phyloP scores from a whole-genome alignment of 2,329 filamentous ascomycete genomes.

The Xenoacremonium recifei region DNA sequence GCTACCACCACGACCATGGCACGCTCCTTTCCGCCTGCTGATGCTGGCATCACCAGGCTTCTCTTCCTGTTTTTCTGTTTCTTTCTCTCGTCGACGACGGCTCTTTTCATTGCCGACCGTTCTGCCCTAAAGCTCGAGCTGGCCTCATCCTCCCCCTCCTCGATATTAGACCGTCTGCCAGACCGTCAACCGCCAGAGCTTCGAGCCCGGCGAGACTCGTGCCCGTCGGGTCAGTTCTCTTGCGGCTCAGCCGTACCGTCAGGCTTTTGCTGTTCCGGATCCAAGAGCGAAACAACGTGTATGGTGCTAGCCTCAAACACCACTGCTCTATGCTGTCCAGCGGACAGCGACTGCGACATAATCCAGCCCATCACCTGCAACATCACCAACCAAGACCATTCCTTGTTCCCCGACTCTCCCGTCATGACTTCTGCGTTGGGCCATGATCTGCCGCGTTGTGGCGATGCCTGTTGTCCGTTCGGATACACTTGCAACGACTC shows the following conservation, averaged over 20 bases:
- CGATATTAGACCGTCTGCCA: constrained; percentile 9
- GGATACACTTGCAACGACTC: constrained; percentile 21
- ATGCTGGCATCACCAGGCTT: constrained; percentile 15
- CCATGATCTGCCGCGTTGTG: constrained; percentile 17
- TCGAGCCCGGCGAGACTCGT: constrained; percentile 7
- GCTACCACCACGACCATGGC: no score
- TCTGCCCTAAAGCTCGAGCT: constrained; percentile 14
- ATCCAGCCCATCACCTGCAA: constrained; percentile 24
- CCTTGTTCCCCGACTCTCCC: constrained; percentile 14
- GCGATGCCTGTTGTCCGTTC: constrained; percentile 23
- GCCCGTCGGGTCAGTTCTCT: constrained; percentile 15
- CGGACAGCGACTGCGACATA: constrained; percentile 14
- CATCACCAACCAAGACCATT: constrained; percentile 15
- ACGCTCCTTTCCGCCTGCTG: constrained; percentile 14
- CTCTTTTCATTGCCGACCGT: constrained; percentile 16
- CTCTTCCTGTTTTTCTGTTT: constrained; percentile 19
- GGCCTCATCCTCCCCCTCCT: no score
- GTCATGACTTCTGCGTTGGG: constrained; percentile 20
- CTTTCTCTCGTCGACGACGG: constrained; percentile 14
- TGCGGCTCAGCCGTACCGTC: constrained; percentile 18
- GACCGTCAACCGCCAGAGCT: constrained; percentile 2
- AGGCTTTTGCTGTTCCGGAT: constrained; percentile 24
- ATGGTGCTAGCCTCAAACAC: constrained; percentile 25
- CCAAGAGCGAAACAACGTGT: constrained; percentile 13
- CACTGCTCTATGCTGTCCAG: constrained; percentile 24